Conservation (phyloP, 768 basidiomycete genomes). For the Boletus rubescentipes region DNA sequence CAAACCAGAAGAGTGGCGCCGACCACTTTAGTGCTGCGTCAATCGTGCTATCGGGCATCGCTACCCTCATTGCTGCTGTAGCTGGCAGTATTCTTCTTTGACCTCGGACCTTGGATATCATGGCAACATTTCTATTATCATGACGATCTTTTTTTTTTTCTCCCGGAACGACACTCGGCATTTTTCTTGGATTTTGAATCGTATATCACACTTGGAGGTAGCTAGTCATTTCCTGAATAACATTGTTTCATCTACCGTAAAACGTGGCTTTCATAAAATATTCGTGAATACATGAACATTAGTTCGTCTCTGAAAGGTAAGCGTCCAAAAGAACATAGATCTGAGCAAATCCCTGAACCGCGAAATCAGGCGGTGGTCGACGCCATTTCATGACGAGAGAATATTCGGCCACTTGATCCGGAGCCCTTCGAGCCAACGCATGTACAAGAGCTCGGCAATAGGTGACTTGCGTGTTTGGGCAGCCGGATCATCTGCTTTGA, state of each 20-base stretch:
- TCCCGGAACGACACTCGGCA: background rate
- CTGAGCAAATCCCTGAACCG: background rate
- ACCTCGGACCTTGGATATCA: background rate
- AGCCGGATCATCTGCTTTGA: constrained; percentile 39
- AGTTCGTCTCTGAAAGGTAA: background rate
- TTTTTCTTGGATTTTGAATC: background rate
- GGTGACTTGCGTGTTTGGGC: constrained; percentile 69
- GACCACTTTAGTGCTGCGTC: constrained; percentile 24
- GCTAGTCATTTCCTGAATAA: constrained; percentile 2
- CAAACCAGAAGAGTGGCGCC: constrained; percentile 36
- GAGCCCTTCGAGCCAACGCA: constrained; percentile 93
- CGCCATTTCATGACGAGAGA: constrained; percentile 31
- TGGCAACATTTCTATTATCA: constrained; percentile 13
- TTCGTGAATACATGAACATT: constrained; percentile 14
- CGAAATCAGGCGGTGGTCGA: background rate
- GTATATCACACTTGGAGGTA: background rate
- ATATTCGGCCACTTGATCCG: constrained; percentile 88
- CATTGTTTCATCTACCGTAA: constrained; percentile 4
- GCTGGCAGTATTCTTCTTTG: constrained; percentile 24
- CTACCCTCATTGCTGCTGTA: constrained; percentile 22
- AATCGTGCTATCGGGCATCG: constrained; percentile 23
- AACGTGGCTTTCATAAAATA: constrained; percentile 7
- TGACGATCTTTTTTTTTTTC: constrained; percentile 1
- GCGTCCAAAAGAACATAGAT: constrained; percentile 1
- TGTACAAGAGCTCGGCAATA: constrained; percentile 93